These are phyloP conservation scores for Diaporthe ampelina DNA, from an alignment of 2,329 filamentous ascomycete genomes.

Conservation along the genomic window DNA sequence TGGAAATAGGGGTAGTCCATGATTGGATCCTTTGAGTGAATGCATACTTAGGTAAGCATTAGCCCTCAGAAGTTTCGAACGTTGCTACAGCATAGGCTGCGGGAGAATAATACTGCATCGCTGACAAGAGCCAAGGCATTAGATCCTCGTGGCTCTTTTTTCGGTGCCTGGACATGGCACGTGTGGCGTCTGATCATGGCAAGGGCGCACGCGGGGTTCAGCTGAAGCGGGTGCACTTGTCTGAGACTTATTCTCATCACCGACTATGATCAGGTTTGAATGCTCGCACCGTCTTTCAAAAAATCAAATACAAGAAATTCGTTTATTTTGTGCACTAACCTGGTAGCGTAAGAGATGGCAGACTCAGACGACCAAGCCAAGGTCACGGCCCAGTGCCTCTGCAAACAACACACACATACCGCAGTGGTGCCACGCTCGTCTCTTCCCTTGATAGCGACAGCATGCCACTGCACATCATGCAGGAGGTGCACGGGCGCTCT, in stretches of 20 bases:
- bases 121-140: background rate
- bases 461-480: constrained; percentile 66
- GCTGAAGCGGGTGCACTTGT: background rate
- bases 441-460: constrained; percentile 56
- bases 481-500: constrained; percentile 60
- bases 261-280: background rate
- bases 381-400: constrained; percentile 60
- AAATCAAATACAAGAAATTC: background rate
- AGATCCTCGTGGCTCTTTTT: background rate
- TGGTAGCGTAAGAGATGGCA: background rate
- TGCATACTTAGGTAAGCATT: no score
- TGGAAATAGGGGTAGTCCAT: background rate
- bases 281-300: background rate
- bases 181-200: constrained; percentile 5
- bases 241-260: background rate
- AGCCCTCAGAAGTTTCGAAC: background rate
- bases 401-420: constrained; percentile 58
- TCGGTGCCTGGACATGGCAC: background rate
- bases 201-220: constrained; percentile 9
- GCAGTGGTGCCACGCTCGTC: constrained; percentile 49
- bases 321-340: background rate
- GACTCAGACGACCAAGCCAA: constrained; percentile 41
- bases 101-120: background rate
- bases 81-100: background rate
- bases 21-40: background rate